These are phyloP conservation scores for Cunninghamia lanceolata DNA, from an alignment of 75 land plant species.

Conservation along the genomic window DNA sequence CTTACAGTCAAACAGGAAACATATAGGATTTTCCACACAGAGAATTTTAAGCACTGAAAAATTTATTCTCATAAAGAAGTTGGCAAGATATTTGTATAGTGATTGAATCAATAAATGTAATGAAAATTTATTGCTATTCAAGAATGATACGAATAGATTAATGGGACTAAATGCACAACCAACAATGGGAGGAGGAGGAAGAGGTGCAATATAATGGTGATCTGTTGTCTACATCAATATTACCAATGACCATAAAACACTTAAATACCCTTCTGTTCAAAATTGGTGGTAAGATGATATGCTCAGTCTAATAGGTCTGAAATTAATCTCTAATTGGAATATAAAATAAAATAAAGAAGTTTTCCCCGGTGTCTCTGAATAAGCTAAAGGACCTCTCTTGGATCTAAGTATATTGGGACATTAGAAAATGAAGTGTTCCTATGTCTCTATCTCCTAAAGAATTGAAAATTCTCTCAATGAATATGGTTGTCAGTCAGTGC, in stretches of 20 bases:
- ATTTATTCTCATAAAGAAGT: no score
- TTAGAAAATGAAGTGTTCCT: background rate
- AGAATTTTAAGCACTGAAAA: background rate
- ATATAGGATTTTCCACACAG: background rate
- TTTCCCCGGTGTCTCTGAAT: background rate
- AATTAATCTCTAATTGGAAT: background rate
- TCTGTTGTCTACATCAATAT: no score
- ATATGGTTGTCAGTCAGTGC: background rate
- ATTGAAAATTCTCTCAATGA: background rate
- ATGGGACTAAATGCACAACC: background rate
- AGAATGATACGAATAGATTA: background rate
- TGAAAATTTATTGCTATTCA: background rate
- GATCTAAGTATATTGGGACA: background rate
- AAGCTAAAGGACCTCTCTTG: background rate
- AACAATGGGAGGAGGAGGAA: background rate
- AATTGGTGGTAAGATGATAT: background rate
- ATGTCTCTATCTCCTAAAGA: background rate
- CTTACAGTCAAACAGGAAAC: background rate
- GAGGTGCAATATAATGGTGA: no score
- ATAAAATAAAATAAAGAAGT: background rate
- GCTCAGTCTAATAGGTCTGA: background rate
- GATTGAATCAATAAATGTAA: no score
- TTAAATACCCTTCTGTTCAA: background rate
- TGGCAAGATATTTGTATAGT: no score
- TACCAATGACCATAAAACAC: background rate